These are phyloP conservation scores for Starmerella gropengiesseri DNA, from an alignment of 805 yeast species.

Conservation along the genomic window DNA sequence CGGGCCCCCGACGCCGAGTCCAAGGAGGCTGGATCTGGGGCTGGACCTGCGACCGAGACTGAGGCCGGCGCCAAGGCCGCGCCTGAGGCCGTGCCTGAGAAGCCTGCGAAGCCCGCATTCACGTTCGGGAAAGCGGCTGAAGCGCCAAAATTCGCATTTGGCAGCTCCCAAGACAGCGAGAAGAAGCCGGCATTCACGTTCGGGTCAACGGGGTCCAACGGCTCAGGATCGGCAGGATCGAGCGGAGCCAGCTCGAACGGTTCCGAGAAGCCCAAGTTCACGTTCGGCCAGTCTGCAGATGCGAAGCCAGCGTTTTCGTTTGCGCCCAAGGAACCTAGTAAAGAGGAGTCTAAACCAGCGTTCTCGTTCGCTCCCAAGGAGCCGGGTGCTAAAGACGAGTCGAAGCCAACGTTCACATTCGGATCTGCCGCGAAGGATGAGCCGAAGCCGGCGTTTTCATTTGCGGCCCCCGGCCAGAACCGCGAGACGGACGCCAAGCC, in stretches of 20 bases:
- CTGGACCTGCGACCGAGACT: constrained; percentile 8
- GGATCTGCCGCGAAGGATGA: constrained; percentile 11
- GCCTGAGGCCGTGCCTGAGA: neutral
- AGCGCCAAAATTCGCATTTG: constrained; percentile 13
- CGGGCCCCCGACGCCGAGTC: constrained; percentile 74
- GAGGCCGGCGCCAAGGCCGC: neutral
- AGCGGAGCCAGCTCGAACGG: too few relatives aligned
- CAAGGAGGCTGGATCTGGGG: constrained; percentile 64
- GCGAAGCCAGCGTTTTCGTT: constrained; percentile 27
- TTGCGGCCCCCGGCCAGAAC: constrained; percentile 10
- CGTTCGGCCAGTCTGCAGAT: constrained; percentile 22
- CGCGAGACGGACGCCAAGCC: neutral
- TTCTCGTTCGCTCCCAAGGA: constrained; percentile 1
- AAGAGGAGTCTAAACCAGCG: constrained; percentile 6
- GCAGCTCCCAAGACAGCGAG: neutral
- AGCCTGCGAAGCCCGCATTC: constrained; percentile 5
- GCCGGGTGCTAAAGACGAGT: neutral
- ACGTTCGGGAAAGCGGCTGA: constrained; percentile 12
- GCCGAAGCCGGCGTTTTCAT: constrained; percentile 19
- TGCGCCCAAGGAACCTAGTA: constrained; percentile 17
- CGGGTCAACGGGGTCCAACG: constrained; percentile 2
- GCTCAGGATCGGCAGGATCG: too few relatives aligned
- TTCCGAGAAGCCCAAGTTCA: constrained; percentile 21
- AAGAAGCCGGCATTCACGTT: constrained; percentile 21
- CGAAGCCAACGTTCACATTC: constrained; percentile 21